These are phyloP conservation scores for Podospora pseudocomata DNA, from an alignment of 495 filamentous ascomycete species.

Conservation along the genomic window DNA sequence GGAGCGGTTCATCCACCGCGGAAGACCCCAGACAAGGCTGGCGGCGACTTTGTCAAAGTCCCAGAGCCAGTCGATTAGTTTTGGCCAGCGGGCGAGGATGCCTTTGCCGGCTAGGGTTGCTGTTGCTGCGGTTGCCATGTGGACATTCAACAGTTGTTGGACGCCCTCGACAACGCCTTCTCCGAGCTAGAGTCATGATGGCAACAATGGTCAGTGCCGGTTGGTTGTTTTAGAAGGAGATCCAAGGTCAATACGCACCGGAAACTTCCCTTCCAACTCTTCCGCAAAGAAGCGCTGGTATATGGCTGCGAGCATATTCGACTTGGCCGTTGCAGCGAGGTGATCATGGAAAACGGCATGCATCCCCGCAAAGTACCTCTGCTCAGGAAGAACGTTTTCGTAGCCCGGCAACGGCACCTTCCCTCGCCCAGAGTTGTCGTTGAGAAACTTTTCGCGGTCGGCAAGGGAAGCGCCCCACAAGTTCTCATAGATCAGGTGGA, in stretches of 20 bases:
- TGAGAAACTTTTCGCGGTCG: conserved; percentile 20
- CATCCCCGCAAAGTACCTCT: conserved; percentile 23
- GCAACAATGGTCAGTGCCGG: too few relatives aligned
- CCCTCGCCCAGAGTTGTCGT: conserved; percentile 20
- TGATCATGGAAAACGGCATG: conserved; percentile 22
- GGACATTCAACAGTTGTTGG: conserved; percentile 16
- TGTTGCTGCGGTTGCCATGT: conserved; percentile 22
- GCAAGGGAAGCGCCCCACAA: conserved; percentile 6
- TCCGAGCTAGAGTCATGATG: neutral
- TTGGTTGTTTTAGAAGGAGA: neutral
- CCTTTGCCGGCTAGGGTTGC: conserved; percentile 20
- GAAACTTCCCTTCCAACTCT: conserved; percentile 6
- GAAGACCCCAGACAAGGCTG: conserved; percentile 16
- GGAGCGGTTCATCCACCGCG: conserved; percentile 59
- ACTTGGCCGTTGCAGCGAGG: conserved; percentile 10
- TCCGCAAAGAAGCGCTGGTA: conserved; percentile 19
- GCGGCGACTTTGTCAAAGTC: conserved; percentile 18
- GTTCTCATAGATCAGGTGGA: conserved; percentile 17
- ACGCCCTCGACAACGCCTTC: conserved; percentile 17
- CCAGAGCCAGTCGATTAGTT: conserved; percentile 23
- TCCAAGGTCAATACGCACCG: neutral
- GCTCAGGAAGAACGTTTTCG: conserved; percentile 6
- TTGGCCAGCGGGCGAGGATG: conserved; percentile 24
- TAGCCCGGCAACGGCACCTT: conserved; percentile 8
- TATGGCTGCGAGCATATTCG: conserved; percentile 12